Conservation (phyloP, 2,329 filamentous ascomycete species). For the Aspergillus quadricinctus region DNA sequence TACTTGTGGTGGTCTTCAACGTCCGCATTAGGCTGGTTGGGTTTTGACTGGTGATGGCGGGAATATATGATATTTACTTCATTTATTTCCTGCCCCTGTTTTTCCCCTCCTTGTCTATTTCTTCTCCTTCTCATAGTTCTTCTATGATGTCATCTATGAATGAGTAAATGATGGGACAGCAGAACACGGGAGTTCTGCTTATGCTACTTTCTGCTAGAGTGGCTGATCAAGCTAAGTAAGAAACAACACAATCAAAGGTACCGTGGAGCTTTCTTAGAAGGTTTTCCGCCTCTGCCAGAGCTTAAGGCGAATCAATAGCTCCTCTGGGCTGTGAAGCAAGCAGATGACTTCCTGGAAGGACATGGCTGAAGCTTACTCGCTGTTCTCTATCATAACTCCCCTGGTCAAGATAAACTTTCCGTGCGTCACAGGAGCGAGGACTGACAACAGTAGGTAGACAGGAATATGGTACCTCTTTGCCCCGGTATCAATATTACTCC, state of each 20-base stretch:
- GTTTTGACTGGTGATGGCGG: constrained; percentile 3
- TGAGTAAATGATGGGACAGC: constrained; percentile 28
- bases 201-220: constrained; percentile 11
- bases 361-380: neutral
- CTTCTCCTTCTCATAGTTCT: constrained; percentile 6
- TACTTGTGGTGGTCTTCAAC: constrained; percentile 1
- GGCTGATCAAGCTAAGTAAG: constrained; percentile 3
- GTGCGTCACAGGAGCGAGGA: neutral
- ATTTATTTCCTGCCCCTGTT: constrained; percentile 2
- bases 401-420: neutral
- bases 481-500: neutral
- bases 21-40: constrained; percentile 1
- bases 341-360: neutral
- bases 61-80: constrained; percentile 4
- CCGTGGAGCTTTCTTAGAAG: neutral
- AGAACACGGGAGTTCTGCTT: constrained; percentile 26
- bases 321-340: neutral
- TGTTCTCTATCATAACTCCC: neutral
- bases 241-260: neutral
- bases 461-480: neutral
- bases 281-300: neutral
- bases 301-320: neutral
- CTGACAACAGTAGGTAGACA: neutral
- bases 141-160: constrained; percentile 18
- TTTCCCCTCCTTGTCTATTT: constrained; percentile 15